Evolutionary conservation across 1,284 basidiomycete species (phyloP).

Genomic region (Retiboletus flavoniger): DNA sequence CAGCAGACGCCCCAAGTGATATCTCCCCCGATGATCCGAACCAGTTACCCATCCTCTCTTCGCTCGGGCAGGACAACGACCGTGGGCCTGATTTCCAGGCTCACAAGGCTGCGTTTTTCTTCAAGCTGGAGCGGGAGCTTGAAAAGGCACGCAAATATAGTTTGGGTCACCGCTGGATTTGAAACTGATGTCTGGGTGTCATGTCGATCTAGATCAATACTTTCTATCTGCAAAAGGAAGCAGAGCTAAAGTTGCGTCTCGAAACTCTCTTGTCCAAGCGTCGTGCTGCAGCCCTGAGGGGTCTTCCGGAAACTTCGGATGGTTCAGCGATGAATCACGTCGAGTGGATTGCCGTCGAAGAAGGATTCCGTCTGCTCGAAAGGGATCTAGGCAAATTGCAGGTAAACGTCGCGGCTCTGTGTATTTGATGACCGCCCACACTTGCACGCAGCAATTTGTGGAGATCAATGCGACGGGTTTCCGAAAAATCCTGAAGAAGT

Average conservation of each 20-base stretch:
- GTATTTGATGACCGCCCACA: conserved; percentile 23
- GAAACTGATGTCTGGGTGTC: conserved; percentile 1
- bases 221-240: conserved; percentile 99
- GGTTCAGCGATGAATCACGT: conserved; percentile 67
- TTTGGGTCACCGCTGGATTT: neutral
- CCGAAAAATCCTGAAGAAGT: conserved; percentile 98
- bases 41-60: conserved; percentile 56
- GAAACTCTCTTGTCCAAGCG: conserved; percentile 94
- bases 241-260: conserved; percentile 89
- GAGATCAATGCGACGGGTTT: conserved; percentile 98
- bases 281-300: conserved; percentile 74
- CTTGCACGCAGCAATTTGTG: conserved; percentile 78
- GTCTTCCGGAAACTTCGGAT: conserved; percentile 61
- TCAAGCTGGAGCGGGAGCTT: conserved; percentile 95
- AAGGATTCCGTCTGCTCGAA: conserved; percentile 94
- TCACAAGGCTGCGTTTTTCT: conserved; percentile 98
- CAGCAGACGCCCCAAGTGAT: conserved; percentile 2
- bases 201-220: conserved; percentile 79
- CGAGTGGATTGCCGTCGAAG: conserved; percentile 92
- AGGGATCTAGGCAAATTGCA: conserved; percentile 96
- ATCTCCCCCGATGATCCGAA: conserved; percentile 33
- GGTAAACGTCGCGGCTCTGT: conserved; percentile 46
- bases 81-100: conserved; percentile 81
- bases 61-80: conserved; percentile 63
- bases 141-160: conserved; percentile 73